Evolutionary conservation across 2,329 filamentous ascomycete genomes (phyloP).

Genomic region (Aureobasidium mangrovei): DNA sequence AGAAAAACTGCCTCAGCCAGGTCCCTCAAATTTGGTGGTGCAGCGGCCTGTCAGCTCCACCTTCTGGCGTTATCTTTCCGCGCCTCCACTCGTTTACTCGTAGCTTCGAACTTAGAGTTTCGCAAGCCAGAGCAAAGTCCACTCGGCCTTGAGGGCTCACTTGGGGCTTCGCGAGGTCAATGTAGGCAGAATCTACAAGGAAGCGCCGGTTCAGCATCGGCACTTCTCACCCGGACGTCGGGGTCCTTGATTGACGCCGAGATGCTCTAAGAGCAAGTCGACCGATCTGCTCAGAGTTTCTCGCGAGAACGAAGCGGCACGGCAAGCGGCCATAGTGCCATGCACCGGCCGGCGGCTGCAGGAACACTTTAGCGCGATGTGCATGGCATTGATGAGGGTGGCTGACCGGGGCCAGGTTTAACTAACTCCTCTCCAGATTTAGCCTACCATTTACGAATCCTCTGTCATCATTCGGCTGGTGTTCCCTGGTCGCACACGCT

Average conservation of each 20-base stretch:
- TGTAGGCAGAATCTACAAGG: neutral
- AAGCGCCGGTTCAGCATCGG: slow-evolving; percentile 7
- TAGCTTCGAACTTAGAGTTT: slow-evolving; percentile 1
- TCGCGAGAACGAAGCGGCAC: neutral
- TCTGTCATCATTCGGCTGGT: slow-evolving; percentile 12
- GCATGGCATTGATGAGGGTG: slow-evolving; percentile 11
- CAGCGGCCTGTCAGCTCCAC: slow-evolving; percentile 6
- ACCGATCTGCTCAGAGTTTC: neutral
- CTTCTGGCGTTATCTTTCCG: neutral
- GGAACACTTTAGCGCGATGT: slow-evolving; percentile 10
- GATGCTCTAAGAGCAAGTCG: neutral
- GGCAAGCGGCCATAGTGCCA: slow-evolving; percentile 3
- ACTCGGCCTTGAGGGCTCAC: neutral
- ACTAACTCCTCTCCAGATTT: slow-evolving; percentile 6
- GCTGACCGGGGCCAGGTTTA: slow-evolving; percentile 11
- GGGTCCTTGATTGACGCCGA: neutral
- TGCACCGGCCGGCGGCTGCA: slow-evolving; percentile 10
- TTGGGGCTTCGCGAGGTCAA: slow-evolving; percentile 2
- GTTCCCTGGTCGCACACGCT: slow-evolving; percentile 12
- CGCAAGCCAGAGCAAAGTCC: slow-evolving; percentile 1
- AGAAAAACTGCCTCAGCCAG: neutral
- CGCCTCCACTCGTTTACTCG: slow-evolving; percentile 10
- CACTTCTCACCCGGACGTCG: neutral
- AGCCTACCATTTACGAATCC: slow-evolving; percentile 5
- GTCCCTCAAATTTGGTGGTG: neutral